Evolutionary conservation across 768 basidiomycete genomes (phyloP), one percentile per base, ranked within the genome.

Genomic region (Ramaria sp.): DNA sequence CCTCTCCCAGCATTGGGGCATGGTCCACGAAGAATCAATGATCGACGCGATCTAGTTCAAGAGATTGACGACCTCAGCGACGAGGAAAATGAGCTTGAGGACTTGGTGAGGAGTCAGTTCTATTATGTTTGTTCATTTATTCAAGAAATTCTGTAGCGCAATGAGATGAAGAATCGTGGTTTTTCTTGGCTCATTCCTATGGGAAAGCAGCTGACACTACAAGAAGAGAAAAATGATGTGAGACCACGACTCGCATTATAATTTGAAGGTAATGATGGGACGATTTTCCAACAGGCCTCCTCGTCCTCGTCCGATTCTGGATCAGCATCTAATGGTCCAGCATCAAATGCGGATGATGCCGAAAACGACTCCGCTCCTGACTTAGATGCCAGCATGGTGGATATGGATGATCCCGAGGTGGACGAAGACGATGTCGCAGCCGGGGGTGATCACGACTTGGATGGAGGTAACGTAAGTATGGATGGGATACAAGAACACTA

Each of bases 61-160:
- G 87, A 91, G 65, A 83, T 87, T 74, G 85, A 88, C 47, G 86
- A 91, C 61, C 67, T 91, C 57, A 88, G 85, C 56, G 88, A 90
- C 55, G 88, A 90, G 64, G 88, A 90, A 67, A 78, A 73, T 50
- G 85, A 89, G 60, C 63, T 90, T n/a, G 88, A 90, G 56, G 84
- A 85, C 42, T 71, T 79, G 59, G 88, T 85, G 62, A 59, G 78
- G 3, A 34, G 32, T 9, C 13, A 8, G 69, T 32, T 32, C n/a
- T 13, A 30, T 28, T 30, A 22, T 36, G 44, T 41, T 8, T 30
- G 24, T 39, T 28, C 16, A 32, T 60, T 8, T 52, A 16, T 20
- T 37, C 32, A 13, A 27, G 24, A 43, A 24, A 15, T 30, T 39
- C 50, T 45, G 48, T 62, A 88, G 85, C 50, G 55, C 34, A 82